A percentile compares a stretch with the other conserved stretches of the same genome.
Conservation (phyloP, 345 rosid genomes). For the Camelina laxa region DNA sequence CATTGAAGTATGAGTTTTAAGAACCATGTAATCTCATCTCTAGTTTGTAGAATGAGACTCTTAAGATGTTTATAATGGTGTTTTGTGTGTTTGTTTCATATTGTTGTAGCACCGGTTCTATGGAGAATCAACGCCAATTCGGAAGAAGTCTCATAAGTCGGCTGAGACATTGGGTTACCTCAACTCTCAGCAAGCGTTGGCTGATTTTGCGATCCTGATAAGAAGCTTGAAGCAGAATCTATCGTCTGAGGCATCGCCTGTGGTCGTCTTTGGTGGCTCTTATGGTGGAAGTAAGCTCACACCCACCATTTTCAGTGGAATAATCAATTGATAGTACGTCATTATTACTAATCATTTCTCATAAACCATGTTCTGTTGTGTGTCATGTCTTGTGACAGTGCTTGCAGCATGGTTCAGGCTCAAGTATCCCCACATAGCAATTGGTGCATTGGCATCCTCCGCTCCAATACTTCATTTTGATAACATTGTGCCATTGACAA, state of each 20-base stretch:
- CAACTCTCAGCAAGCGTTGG: slow-evolving; percentile 80
- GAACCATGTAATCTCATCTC: neutral
- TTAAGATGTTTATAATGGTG: neutral
- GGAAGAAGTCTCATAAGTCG: slow-evolving; percentile 60
- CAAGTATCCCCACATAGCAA: slow-evolving; percentile 77
- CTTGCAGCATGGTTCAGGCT: slow-evolving; percentile 88
- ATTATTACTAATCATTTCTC: slow-evolving; percentile 4
- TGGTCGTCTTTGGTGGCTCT: slow-evolving; percentile 86
- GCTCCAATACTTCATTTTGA: slow-evolving; percentile 81
- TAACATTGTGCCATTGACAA: slow-evolving; percentile 65
- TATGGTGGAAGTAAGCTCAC: slow-evolving; percentile 78
- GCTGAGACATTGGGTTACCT: slow-evolving; percentile 70
- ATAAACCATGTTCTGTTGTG: slow-evolving; percentile 22
- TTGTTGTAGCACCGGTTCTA: slow-evolving; percentile 71
- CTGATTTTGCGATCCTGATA: slow-evolving; percentile 74
- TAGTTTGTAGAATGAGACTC: neutral
- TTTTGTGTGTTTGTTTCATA: slow-evolving; percentile 10
- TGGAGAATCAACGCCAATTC: slow-evolving; percentile 77
- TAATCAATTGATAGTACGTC: neutral
- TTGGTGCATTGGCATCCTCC: slow-evolving; percentile 87
- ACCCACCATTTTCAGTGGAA: slow-evolving; percentile 1
- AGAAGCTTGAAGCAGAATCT: slow-evolving; percentile 77
- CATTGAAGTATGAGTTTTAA: slow-evolving; percentile 60
- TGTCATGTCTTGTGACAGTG: slow-evolving; percentile 54
- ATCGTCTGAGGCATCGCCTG: slow-evolving; percentile 75